Conservation (phyloP, 192 early-diverging fungal species). For the Entomortierella chlamydospora region DNA sequence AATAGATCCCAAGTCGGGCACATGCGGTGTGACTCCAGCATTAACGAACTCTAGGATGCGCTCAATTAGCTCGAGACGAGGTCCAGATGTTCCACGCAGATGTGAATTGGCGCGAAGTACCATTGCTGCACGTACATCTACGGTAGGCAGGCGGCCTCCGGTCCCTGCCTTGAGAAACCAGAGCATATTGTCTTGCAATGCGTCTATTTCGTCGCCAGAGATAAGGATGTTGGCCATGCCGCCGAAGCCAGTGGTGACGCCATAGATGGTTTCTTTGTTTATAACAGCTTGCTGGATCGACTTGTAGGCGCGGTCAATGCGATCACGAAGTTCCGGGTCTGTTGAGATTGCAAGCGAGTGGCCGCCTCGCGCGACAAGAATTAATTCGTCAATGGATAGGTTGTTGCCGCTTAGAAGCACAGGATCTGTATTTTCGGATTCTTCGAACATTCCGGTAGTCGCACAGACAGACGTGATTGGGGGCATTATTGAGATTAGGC, state of each 20-base stretch:
- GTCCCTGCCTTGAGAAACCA: neutral
- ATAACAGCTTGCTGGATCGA: neutral
- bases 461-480: too few relatives aligned
- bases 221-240: neutral
- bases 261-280: neutral
- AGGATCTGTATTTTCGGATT: too few relatives aligned
- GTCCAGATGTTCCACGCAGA: neutral
- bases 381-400: neutral
- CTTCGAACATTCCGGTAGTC: too few relatives aligned
- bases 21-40: neutral
- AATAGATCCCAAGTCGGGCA: neutral
- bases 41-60: neutral
- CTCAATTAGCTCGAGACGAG: neutral
- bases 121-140: neutral
- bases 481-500: too few relatives aligned
- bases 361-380: neutral
- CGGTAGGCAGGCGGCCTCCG: neutral
- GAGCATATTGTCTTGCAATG: neutral
- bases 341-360: neutral
- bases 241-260: neutral
- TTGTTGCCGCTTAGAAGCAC: neutral
- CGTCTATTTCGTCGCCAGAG: neutral
- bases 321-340: neutral
- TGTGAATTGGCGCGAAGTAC: neutral
- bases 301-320: neutral